Base-by-base conservation (phyloP, 73 alveolate species). In the Durusdinium trenchii region DNA sequence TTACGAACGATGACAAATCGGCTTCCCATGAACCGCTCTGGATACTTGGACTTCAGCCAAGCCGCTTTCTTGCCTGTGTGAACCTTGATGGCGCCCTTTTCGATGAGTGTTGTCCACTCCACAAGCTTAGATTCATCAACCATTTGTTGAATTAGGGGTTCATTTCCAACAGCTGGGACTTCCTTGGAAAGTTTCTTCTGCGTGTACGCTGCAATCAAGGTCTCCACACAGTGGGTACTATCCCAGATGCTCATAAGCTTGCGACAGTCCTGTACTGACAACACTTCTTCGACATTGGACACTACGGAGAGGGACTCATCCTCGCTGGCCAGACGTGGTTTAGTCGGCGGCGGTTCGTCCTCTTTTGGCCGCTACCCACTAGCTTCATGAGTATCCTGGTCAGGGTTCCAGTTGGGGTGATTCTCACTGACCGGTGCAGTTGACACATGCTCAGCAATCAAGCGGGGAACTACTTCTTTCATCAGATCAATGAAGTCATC, bases 1-100 rank as follows among this genome's bases (percentile, higher is more conserved):
- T 84, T 84, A 12, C 69, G 64, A 28, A 62, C 52, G 79, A 84
- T 45, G 54, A 84, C 94, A 54, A 84, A 84, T 36, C 94, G 64
- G 20, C 78, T 36, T 2, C 94, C 94, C 14, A 84, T 84, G 78
- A 84, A 84, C 45, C 94, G 36, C 32, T 84, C 57, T 9, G 76
- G 78, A 28, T 50, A 60, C 3, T 26, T 35, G 9, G 38, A 5
- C 43, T 43, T 16, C 54, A 84, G 50, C 43, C 52, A 45, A 0
- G 16, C 38, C 3, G 94, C 94, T 35, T 52, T 50, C 20, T 40
- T 42, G 6, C 94, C 94, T 7, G n/a, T 26, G 54, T 62, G 69
- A 42, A 84, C 54, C 12, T 62, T 40, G 78, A 84, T 40, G 3
- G 94, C 94, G 12, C 78, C 45, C 42, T 84, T 84, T 1, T 62